Conservation (phyloP, 352 stramenopile species). For the Phytophthora pistaciae region DNA sequence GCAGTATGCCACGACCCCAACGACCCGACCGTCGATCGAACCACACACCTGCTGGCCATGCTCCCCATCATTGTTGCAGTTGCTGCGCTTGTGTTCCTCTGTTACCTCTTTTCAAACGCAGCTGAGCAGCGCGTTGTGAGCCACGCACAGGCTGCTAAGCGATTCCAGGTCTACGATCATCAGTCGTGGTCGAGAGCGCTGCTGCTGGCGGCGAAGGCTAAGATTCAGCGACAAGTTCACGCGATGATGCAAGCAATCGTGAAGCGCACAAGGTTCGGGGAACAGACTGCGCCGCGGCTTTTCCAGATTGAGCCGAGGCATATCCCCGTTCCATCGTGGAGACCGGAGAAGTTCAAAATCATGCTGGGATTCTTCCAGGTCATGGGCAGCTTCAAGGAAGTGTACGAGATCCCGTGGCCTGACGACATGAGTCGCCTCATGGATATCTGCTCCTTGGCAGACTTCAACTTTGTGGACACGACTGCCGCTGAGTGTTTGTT, state of each 20-base stretch:
- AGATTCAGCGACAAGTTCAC: constrained; percentile 8
- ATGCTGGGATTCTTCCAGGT: constrained; percentile 82
- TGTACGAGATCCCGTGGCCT: constrained; percentile 81
- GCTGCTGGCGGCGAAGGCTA: constrained; percentile 31
- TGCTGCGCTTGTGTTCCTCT: constrained; percentile 45
- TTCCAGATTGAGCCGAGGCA: constrained; percentile 52
- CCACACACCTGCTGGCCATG: constrained; percentile 48
- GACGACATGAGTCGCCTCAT: constrained; percentile 65
- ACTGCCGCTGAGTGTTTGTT: constrained; percentile 76
- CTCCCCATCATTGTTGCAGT: constrained; percentile 48
- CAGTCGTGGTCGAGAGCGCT: constrained; percentile 26
- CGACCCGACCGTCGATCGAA: constrained; percentile 46
- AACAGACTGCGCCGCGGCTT: constrained; percentile 10
- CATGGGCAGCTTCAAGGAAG: constrained; percentile 75
- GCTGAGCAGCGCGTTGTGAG: constrained; percentile 60
- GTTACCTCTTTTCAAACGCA: constrained; percentile 57
- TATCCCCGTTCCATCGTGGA: constrained; percentile 39
- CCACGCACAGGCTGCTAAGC: constrained; percentile 58
- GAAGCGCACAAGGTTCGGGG: constrained; percentile 5
- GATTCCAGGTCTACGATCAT: constrained; percentile 58
- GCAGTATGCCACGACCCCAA: constrained; percentile 52
- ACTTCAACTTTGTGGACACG: constrained; percentile 77
- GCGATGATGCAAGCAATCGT: constrained; percentile 24
- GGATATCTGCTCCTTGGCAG: constrained; percentile 72
- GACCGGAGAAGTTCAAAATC: constrained; percentile 84